phyloP scores from a whole-genome alignment of 2,329 filamentous ascomycete species.

The Aureobasidium sp. region DNA sequence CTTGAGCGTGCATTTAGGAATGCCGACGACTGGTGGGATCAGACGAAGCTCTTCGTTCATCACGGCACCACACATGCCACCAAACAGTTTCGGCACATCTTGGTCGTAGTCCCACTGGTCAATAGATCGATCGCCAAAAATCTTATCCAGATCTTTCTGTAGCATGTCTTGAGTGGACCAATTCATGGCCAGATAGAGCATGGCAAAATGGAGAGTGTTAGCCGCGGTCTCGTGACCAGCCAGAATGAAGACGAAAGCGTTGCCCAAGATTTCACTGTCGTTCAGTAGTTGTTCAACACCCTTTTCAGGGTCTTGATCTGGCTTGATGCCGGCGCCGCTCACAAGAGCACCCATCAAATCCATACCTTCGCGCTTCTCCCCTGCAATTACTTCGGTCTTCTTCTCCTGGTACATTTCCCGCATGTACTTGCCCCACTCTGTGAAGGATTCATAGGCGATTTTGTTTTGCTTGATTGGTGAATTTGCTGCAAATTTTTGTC shows the following conservation, averaged over 20 bases:
- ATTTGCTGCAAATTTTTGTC: conserved; percentile 25
- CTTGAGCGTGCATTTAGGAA: conserved; percentile 57
- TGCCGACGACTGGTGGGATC: conserved; percentile 61
- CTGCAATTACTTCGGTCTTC: conserved; percentile 38
- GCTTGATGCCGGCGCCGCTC: conserved; percentile 37
- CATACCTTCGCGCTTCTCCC: conserved; percentile 39
- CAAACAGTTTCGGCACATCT: conserved; percentile 58
- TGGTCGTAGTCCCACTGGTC: conserved; percentile 64
- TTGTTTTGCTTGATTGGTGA: conserved; percentile 48
- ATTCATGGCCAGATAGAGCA: conserved; percentile 61
- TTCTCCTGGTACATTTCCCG: conserved; percentile 60
- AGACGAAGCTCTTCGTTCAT: conserved; percentile 72
- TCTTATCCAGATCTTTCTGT: conserved; percentile 61
- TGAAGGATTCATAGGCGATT: conserved; percentile 47
- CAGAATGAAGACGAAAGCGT: conserved; percentile 57
- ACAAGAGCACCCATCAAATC: conserved; percentile 52
- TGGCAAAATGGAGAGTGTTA: conserved; percentile 64
- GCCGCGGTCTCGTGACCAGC: conserved; percentile 79
- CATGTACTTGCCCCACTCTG: conserved; percentile 64
- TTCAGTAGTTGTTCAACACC: conserved; percentile 42
- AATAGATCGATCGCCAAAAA: conserved; percentile 54
- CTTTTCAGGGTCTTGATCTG: conserved; percentile 33
- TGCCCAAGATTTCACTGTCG: conserved; percentile 63
- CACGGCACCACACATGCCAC: conserved; percentile 63
- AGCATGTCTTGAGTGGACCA: conserved; percentile 57